Conservation (phyloP, 345 rosid genomes). For the Populus nigra region DNA sequence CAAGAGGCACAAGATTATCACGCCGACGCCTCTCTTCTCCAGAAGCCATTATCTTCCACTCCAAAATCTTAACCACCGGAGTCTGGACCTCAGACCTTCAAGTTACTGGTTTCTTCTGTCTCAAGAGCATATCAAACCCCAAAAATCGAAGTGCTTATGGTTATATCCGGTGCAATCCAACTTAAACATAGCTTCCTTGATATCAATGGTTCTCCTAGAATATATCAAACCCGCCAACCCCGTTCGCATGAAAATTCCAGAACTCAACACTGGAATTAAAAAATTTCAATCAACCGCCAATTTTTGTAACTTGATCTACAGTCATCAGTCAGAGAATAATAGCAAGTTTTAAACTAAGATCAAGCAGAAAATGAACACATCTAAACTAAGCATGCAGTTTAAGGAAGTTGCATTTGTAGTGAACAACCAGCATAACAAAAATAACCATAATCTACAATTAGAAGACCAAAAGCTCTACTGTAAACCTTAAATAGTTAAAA, state of each 20-base stretch:
- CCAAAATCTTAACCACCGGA: constrained; percentile 10
- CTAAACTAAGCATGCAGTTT: background rate
- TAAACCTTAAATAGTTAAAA: background rate
- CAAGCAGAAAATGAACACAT: background rate
- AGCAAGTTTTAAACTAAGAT: constrained; percentile 8
- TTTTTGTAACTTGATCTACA: constrained; percentile 41
- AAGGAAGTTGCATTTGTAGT: background rate
- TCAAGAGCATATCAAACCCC: constrained; percentile 21
- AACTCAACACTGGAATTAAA: constrained; percentile 9
- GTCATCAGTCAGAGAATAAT: constrained; percentile 1
- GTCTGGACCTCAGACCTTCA: constrained; percentile 15
- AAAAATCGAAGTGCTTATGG: background rate
- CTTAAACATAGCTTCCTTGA: background rate
- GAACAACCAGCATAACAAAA: background rate
- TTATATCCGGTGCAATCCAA: background rate
- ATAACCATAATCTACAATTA: constrained; percentile 3
- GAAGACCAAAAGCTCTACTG: background rate
- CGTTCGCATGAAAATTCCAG: constrained; percentile 9
- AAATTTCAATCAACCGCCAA: background rate
- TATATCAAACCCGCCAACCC: constrained; percentile 8
- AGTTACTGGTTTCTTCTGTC: constrained; percentile 19
- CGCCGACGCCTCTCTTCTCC: constrained; percentile 50
- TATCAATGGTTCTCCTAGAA: constrained; percentile 7
- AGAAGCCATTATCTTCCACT: constrained; percentile 49
- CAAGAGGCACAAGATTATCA: constrained; percentile 74